Evolutionary conservation across 2,329 filamentous ascomycete species (phyloP), one percentile per base, ranked within the genome.

Genomic region (Stachybotrys echinatus): DNA sequence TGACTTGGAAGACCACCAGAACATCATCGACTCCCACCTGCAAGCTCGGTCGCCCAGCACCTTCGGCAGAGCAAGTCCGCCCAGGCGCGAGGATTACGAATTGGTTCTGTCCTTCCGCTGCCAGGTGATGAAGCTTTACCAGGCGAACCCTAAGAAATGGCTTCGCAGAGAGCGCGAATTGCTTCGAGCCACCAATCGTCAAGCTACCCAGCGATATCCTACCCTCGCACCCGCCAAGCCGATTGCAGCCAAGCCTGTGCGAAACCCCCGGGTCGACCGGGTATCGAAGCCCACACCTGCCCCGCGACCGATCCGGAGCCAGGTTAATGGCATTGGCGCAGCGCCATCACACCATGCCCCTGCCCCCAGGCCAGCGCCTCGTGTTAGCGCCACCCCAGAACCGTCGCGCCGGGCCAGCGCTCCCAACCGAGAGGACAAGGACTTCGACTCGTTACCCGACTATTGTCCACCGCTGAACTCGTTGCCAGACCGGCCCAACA

Each of bases 371-470:
- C 54, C 65, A 37, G 59, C 64, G 6, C 61, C 62, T 37, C 69
- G 68, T 42, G 59, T 71, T 47, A 76, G 74, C 60, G 64, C 68
- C 21, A 77, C 75, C 6, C 76, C 77, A 6, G 76, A 80, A 56
- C 74, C 76, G 2, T 64, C 74, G 55, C 72, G 74, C 42, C 66
- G 83, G 59, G 68, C 73, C 44, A 69, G 81, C 19, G 81, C 83
- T 22, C 81, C 83, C 18, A 91, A 85, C 59, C 80, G 88, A 31
- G 89, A 94, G 65, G 89, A 95, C 64, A 89, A 88, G 64, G 87
- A 95, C 66, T 95, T 89, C 68, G 74, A 78, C 43, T 74, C 82
- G 4, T 75, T 95, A 27, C 77, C 79, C 6, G 83, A 96, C 65
- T 88, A 79, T 65, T 89, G 84, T 47, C 90, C 90, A 42, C 83